phyloP scores from a whole-genome alignment of 371 early-diverging fungal genomes.

The Mucor velutinosus region DNA sequence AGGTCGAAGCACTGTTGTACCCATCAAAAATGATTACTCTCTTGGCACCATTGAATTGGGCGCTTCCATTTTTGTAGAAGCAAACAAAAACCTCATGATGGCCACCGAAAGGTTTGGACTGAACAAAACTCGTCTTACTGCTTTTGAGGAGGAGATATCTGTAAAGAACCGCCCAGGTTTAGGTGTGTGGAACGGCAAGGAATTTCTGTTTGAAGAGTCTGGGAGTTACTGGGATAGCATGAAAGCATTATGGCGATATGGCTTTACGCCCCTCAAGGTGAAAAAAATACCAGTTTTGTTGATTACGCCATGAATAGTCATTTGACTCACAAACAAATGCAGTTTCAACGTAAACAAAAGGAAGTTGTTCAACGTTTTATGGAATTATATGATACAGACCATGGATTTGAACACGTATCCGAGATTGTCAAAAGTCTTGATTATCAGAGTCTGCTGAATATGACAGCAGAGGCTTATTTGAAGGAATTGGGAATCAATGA shows the following conservation, averaged over 20 bases:
- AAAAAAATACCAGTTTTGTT: background rate
- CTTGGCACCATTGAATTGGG: slow-evolving; percentile 56
- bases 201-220: slow-evolving; percentile 55
- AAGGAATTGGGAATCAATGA: slow-evolving; percentile 31
- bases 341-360: slow-evolving; percentile 27
- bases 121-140: slow-evolving; percentile 27
- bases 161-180: slow-evolving; percentile 17
- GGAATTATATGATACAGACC: slow-evolving; percentile 13
- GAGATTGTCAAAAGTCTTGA: slow-evolving; percentile 26
- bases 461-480: slow-evolving; percentile 46
- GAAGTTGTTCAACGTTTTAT: slow-evolving; percentile 22
- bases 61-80: slow-evolving; percentile 66
- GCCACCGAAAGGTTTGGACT: slow-evolving; percentile 57
- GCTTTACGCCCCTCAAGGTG: slow-evolving; percentile 54
- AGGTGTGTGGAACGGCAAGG: slow-evolving; percentile 57
- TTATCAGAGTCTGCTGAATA: slow-evolving; percentile 29
- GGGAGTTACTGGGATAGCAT: slow-evolving; percentile 48
- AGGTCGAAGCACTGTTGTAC: slow-evolving; percentile 54
- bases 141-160: background rate
- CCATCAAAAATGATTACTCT: slow-evolving; percentile 38
- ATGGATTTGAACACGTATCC: slow-evolving; percentile 19
- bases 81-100: slow-evolving; percentile 56
- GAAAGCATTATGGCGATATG: slow-evolving; percentile 55
- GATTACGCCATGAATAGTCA: background rate
- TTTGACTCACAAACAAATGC: background rate